Conservation (phyloP, 2,329 filamentous ascomycete species). For the Pseudohalonectria lignicola region DNA sequence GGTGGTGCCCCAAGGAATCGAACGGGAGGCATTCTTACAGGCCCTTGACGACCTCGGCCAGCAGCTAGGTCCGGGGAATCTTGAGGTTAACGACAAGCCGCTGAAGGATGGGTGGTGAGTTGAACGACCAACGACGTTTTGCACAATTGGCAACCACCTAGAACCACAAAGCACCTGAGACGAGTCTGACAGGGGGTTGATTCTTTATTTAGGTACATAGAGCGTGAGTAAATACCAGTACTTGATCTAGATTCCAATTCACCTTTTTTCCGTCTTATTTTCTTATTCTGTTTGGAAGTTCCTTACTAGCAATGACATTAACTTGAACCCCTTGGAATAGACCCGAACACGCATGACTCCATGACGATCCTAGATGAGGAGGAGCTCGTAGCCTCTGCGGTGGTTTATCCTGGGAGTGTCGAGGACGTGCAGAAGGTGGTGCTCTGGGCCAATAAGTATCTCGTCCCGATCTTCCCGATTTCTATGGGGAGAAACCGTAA, state of each 20-base stretch:
- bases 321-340: too few species aligned
- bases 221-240: slow-evolving; percentile 10
- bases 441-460: slow-evolving; percentile 20
- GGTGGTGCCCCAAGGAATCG: slow-evolving; percentile 26
- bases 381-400: slow-evolving; percentile 31
- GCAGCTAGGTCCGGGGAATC: slow-evolving; percentile 22
- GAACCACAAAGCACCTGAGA: too few species aligned
- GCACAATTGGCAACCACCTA: too few species aligned
- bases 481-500: slow-evolving; percentile 23
- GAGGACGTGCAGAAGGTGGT: slow-evolving; percentile 21
- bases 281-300: too few species aligned
- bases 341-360: slow-evolving; percentile 28
- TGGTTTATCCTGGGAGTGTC: slow-evolving; percentile 20
- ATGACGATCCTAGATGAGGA: slow-evolving; percentile 30
- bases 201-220: slow-evolving; percentile 23
- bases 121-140: neutral
- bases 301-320: too few species aligned
- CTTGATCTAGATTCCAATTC: neutral
- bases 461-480: slow-evolving; percentile 24
- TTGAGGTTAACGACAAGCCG: slow-evolving; percentile 28
- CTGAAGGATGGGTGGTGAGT: slow-evolving; percentile 27
- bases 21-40: slow-evolving; percentile 15
- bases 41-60: slow-evolving; percentile 23
- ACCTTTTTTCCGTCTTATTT: too few species aligned
- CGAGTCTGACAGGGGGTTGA: too few species aligned